These are phyloP conservation scores for Solanum pinnatisectum DNA, from an alignment of 257 asterid species.

Conservation along the genomic window DNA sequence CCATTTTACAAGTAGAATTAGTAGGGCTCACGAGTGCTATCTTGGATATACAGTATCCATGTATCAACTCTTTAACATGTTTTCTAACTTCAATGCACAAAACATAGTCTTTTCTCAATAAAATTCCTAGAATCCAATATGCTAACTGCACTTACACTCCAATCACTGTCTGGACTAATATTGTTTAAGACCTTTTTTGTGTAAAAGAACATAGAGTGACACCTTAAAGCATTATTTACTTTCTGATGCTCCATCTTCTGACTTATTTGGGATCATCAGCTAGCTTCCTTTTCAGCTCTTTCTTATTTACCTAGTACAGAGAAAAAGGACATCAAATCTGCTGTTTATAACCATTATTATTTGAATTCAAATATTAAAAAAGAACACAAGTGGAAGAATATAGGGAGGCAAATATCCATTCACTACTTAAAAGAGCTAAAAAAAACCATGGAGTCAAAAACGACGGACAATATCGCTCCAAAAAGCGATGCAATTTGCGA, in stretches of 20 bases:
- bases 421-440: not conserved
- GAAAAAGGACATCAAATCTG: not conserved
- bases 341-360: not conserved
- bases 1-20: not conserved
- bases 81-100: not conserved
- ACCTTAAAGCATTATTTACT: not conserved
- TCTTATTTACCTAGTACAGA: constrained; percentile 69
- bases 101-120: too few species aligned
- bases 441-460: not conserved
- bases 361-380: not conserved
- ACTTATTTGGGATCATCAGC: constrained; percentile 12
- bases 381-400: not conserved
- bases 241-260: not conserved
- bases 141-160: not conserved
- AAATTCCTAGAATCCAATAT: not conserved
- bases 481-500: too few species aligned
- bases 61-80: not conserved
- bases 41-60: not conserved
- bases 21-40: not conserved
- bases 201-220: not conserved
- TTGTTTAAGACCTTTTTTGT: not conserved
- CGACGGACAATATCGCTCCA: too few species aligned
- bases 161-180: not conserved
- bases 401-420: not conserved
- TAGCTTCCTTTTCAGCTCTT: constrained; percentile 62